Evolutionary conservation across 768 basidiomycete species (phyloP).

Genomic region (Phanerochaete carnosa): DNA sequence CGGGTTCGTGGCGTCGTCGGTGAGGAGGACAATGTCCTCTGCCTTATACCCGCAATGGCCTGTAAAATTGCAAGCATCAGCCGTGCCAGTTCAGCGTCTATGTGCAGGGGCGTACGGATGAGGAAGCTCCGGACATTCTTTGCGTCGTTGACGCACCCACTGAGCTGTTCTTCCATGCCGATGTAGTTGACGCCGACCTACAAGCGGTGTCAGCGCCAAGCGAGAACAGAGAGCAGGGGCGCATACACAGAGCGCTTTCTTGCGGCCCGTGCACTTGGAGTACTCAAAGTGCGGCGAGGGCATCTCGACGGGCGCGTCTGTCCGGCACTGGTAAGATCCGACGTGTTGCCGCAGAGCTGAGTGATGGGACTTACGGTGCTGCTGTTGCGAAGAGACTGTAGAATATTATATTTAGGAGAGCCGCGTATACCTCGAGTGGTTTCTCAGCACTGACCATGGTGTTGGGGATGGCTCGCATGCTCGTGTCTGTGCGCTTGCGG

Average conservation of each 20-base stretch:
- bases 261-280: constrained; percentile 83
- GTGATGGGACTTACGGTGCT: background rate
- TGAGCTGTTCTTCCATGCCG: constrained; percentile 59
- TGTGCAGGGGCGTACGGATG: constrained; percentile 42
- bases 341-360: background rate
- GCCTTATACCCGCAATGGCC: constrained; percentile 19
- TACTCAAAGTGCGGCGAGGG: constrained; percentile 50
- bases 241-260: constrained; percentile 85
- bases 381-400: background rate
- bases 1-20: constrained; percentile 66
- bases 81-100: no score
- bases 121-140: constrained; percentile 79
- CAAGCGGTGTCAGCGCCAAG: background rate
- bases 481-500: background rate
- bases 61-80: background rate
- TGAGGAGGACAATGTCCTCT: constrained; percentile 84
- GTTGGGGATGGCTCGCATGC: background rate
- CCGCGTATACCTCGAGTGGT: background rate
- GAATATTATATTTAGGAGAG: background rate
- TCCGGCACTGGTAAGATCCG: background rate
- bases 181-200: constrained; percentile 91
- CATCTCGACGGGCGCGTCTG: background rate
- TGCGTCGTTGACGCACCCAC: constrained; percentile 92
- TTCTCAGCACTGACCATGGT: background rate
- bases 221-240: background rate